phyloP scores from a whole-genome alignment of 106 monocot species.

The Xerophyta viscosa region DNA sequence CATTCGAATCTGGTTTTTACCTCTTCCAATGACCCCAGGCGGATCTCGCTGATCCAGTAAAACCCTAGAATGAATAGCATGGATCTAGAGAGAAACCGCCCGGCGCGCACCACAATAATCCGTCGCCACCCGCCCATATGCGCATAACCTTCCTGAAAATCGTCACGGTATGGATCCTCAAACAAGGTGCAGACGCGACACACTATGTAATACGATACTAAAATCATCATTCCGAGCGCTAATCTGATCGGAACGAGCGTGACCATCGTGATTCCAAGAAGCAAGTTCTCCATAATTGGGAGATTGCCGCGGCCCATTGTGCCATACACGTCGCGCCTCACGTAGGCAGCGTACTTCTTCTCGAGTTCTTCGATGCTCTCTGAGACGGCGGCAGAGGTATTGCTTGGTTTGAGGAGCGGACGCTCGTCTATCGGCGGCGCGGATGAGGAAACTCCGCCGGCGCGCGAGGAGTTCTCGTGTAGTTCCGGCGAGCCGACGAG shows the following conservation, averaged over 20 bases:
- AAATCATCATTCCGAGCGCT: conserved; percentile 33
- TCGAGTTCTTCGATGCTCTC: conserved; percentile 49
- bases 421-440: conserved; percentile 7
- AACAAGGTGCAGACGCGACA: conserved; percentile 81
- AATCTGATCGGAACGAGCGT: conserved; percentile 74
- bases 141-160: conserved; percentile 47
- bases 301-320: conserved; percentile 59
- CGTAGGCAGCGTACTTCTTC: conserved; percentile 60
- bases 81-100: conserved; percentile 44
- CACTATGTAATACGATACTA: conserved; percentile 63
- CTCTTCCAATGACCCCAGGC: conserved; percentile 12
- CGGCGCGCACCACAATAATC: conserved; percentile 43
- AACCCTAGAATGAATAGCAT: conserved; percentile 76
- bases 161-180: conserved; percentile 43
- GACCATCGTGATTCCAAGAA: conserved; percentile 45
- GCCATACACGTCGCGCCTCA: conserved; percentile 57
- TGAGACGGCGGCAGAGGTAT: not conserved
- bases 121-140: conserved; percentile 76
- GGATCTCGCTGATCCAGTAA: conserved; percentile 61
- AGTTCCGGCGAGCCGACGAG: too few relatives aligned
- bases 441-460: too few relatives aligned
- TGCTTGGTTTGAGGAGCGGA: conserved; percentile 24
- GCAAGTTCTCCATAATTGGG: conserved; percentile 40
- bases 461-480: too few relatives aligned
- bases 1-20: conserved; percentile 4